Conservation (phyloP, 2,329 filamentous ascomycete species). For the Colletotrichum echinochloae region DNA sequence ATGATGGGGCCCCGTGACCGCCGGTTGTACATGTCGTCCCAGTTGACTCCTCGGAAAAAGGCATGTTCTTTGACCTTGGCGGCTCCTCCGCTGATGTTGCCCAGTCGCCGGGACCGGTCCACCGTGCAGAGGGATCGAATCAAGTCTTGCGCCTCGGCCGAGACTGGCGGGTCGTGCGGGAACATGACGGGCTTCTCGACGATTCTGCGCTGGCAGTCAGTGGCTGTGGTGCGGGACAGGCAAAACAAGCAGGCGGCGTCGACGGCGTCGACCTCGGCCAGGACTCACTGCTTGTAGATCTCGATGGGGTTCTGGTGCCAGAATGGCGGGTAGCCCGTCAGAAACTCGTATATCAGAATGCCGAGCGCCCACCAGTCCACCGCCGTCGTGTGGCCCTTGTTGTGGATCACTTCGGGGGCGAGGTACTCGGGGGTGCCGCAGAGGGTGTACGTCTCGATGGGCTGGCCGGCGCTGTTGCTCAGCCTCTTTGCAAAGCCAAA, state of each 20-base stretch:
- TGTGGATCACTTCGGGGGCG: conserved; percentile 86
- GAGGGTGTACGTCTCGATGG: conserved; percentile 81
- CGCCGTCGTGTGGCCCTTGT: conserved; percentile 80
- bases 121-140: conserved; percentile 82
- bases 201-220: conserved; percentile 66
- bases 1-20: conserved; percentile 77
- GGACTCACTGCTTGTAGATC: conserved; percentile 80
- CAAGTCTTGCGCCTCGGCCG: conserved; percentile 77
- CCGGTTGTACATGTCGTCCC: conserved; percentile 77
- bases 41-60: conserved; percentile 80
- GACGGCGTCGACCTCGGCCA: not conserved
- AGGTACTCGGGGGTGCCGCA: conserved; percentile 89
- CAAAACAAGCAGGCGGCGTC: not conserved
- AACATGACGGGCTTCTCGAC: conserved; percentile 83
- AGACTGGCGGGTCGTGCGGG: conserved; percentile 74
- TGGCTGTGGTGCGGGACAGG: not conserved
- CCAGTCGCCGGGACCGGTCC: conserved; percentile 81
- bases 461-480: conserved; percentile 63
- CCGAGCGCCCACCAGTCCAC: conserved; percentile 92
- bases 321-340: conserved; percentile 87
- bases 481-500: conserved; percentile 88
- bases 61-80: conserved; percentile 78
- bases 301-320: conserved; percentile 90
- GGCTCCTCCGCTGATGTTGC: conserved; percentile 82
- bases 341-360: conserved; percentile 85